Base-by-base conservation (phyloP, 23 red algal species). In the Gracilaria caudata region DNA sequence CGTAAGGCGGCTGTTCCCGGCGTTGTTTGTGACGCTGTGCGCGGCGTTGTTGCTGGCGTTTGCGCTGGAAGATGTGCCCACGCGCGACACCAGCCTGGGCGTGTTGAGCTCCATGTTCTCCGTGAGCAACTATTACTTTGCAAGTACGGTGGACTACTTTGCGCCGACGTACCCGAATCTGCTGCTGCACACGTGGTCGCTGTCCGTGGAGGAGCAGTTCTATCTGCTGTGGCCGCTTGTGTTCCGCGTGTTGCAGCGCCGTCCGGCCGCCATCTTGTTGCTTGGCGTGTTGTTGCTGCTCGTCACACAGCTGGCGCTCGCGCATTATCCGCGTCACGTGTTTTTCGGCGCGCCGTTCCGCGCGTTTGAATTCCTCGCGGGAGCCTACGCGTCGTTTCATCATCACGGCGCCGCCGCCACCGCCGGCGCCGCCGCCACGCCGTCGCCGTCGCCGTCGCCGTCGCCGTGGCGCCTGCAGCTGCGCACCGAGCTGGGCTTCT, bases 191-290 rank as follows among this genome's bases (percentile, higher is more conserved):
- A 86, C 68, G 33, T 94, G 91, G 91, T 87, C 82, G 1, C 77
- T 94, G 36, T 87, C 82, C 38, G 43, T 94, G 3, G 91, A 94
- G 91, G 91, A 94, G 70, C 91, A 94, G 46, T 94, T 94, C 58
- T 94, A 94, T 64, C 44, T 80, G 13, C 9, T 94, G 23, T 94
- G 71, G 64, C 82, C 91, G 1, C 24, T 79, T 8, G 35, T 56
- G 23, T 73, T 87, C 1, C 45, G 44, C 46, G 53, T 63, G 0
- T 40, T 47, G 10, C 80, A 13, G 2, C 72, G 75, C 33, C 79
- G 44, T 35, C 79, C 56, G n/a, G 45, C 17, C 4, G 2, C 21
- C 47, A 73, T 82, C 17, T 66, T 77, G 23, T 7, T 47, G 32
- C 66, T 92, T 17, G 20, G 47, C 13, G 20, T 76, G 33, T 6